Conservation (phyloP, 768 basidiomycete genomes). For the Amanita subjunquillea region DNA sequence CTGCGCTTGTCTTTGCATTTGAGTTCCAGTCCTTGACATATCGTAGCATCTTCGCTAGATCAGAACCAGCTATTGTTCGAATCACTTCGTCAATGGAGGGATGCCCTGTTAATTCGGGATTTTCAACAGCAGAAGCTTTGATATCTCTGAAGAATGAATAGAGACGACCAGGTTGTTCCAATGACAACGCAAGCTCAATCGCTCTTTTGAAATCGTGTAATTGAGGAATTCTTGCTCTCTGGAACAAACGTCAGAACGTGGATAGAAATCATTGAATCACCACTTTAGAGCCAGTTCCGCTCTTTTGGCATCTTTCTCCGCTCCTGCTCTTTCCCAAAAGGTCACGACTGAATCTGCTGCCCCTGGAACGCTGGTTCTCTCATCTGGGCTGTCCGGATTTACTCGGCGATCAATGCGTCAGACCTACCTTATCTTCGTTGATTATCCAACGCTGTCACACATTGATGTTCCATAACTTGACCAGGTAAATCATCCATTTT, state of each 20-base stretch:
- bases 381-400: conserved; percentile 81
- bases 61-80: conserved; percentile 54
- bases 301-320: conserved; percentile 63
- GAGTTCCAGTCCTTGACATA: conserved; percentile 93
- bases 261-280: conserved; percentile 15
- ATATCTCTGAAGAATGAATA: conserved; percentile 70
- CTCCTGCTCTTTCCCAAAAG: conserved; percentile 83
- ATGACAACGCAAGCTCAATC: conserved; percentile 83
- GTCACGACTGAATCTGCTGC: conserved; percentile 95
- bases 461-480: conserved; percentile 93
- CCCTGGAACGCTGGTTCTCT: conserved; percentile 79
- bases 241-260: conserved; percentile 7
- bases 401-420: not conserved
- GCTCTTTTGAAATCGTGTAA: conserved; percentile 90
- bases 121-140: conserved; percentile 17
- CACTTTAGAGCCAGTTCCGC: conserved; percentile 74
- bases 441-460: conserved; percentile 83
- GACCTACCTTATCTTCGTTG: conserved; percentile 90
- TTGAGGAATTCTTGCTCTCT: conserved; percentile 97
- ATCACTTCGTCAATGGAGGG: conserved; percentile 75
- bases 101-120: conserved; percentile 46
- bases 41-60: conserved; percentile 71
- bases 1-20: conserved; percentile 73
- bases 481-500: conserved; percentile 88
- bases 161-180: conserved; percentile 88